Percentiles rank a stretch among this genome's conserved stretches.
phyloP scores from a whole-genome alignment of 768 basidiomycete genomes.

The Astraeus odoratus region DNA sequence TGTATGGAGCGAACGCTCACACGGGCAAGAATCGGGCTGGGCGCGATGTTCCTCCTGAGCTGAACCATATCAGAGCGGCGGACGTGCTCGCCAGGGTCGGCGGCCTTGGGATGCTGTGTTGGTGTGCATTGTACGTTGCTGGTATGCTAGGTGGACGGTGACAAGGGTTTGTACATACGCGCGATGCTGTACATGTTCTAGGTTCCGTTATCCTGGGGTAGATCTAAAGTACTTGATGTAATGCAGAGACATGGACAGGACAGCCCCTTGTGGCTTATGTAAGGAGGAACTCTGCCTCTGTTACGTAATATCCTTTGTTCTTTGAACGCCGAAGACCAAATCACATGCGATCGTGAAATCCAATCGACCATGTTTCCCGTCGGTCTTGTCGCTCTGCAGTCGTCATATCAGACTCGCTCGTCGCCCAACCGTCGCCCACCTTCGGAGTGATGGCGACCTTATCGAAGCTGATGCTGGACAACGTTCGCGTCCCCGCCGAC shows the following conservation, averaged over 20 bases:
- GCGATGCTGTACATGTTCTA: too few species aligned
- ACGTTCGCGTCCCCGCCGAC: too few species aligned
- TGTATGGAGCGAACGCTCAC: neutral
- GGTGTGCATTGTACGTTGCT: neutral
- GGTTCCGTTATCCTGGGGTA: too few species aligned
- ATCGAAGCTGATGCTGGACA: conserved; percentile 1
- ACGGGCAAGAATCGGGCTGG: neutral
- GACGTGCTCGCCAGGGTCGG: neutral
- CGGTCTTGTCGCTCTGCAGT: neutral
- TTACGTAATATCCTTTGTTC: too few species aligned
- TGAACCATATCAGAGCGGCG: neutral
- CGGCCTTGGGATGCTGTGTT: neutral
- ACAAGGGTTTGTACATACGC: too few species aligned
- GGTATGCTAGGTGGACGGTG: neutral
- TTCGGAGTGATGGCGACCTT: conserved; percentile 3
- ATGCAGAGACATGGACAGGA: too few species aligned
- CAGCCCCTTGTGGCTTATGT: too few species aligned
- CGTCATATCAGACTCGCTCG: neutral
- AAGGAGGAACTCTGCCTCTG: too few species aligned
- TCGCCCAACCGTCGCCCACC: neutral
- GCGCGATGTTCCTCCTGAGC: neutral
- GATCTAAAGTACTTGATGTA: too few species aligned
- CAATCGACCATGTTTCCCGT: too few species aligned
- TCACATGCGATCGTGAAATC: neutral
- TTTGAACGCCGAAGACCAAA: too few species aligned